phyloP scores from a whole-genome alignment of 305 asterid species.

The Fraxinus velutina region DNA sequence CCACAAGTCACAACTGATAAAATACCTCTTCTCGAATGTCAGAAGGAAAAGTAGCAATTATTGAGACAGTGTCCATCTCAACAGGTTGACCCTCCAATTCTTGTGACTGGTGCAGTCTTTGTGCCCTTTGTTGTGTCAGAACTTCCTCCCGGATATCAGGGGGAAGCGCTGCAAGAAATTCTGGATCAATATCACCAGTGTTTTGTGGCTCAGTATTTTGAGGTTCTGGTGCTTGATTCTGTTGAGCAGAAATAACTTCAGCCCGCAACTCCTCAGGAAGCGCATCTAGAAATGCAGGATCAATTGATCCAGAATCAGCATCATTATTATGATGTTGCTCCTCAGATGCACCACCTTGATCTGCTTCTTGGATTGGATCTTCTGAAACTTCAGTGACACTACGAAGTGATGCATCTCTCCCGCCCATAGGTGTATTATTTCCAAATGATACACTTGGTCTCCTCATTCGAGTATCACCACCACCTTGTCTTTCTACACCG shows the following conservation, averaged over 20 bases:
- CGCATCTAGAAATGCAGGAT: constrained; percentile 94
- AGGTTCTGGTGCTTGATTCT: constrained; percentile 66
- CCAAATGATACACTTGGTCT: constrained; percentile 56
- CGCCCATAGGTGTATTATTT: constrained; percentile 47
- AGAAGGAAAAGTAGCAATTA: constrained; percentile 95
- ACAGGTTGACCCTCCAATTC: constrained; percentile 98
- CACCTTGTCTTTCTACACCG: constrained; percentile 74
- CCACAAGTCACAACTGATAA: neutral
- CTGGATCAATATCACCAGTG: constrained; percentile 90
- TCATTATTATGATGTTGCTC: constrained; percentile 58
- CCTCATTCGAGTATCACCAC: constrained; percentile 61
- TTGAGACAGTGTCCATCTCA: constrained; percentile 97
- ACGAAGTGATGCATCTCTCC: constrained; percentile 73
- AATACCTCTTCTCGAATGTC: constrained; percentile 93
- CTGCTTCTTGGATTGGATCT: constrained; percentile 71
- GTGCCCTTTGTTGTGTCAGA: constrained; percentile 69
- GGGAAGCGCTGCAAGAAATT: constrained; percentile 96
- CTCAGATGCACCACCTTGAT: constrained; percentile 53
- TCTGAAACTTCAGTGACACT: constrained; percentile 92
- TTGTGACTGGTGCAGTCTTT: constrained; percentile 80
- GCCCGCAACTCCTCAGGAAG: constrained; percentile 96
- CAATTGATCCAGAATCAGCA: constrained; percentile 64
- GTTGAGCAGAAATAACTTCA: constrained; percentile 95
- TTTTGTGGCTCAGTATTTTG: constrained; percentile 82
- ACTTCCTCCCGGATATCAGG: constrained; percentile 95